Percentiles rank a stretch among this genome's conserved stretches.
phyloP scores from a whole-genome alignment of 805 yeast genomes.

The Peterozyma toletana region DNA sequence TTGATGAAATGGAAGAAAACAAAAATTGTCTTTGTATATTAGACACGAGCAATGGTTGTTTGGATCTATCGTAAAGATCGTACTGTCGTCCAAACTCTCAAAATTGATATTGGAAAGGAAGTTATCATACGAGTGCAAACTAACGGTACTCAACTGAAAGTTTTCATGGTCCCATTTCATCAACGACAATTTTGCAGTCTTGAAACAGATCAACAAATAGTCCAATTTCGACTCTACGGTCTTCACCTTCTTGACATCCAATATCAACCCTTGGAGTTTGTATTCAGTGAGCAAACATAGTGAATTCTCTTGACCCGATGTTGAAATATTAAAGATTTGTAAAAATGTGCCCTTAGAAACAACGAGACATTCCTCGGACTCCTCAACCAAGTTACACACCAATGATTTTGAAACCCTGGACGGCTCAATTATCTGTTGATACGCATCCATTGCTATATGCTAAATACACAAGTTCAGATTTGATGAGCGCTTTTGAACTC shows the following conservation, averaged over 20 bases:
- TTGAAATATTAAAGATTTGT: constrained; percentile 46
- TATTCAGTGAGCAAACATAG: constrained; percentile 48
- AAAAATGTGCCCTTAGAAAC: constrained; percentile 67
- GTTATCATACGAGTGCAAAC: constrained; percentile 83
- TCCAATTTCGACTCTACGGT: constrained; percentile 47
- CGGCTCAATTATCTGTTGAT: constrained; percentile 71
- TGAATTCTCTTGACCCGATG: constrained; percentile 11
- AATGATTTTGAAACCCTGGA: constrained; percentile 60
- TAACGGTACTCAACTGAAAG: constrained; percentile 58
- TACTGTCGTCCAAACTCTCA: constrained; percentile 26
- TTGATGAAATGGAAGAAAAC: constrained; percentile 58
- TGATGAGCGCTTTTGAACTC: too few relatives aligned
- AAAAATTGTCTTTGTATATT: constrained; percentile 61
- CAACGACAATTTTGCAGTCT: constrained; percentile 70
- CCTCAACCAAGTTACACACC: constrained; percentile 33
- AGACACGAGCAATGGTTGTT: constrained; percentile 45
- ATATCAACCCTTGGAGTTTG: constrained; percentile 62
- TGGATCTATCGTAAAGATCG: constrained; percentile 58
- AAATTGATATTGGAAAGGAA: constrained; percentile 44
- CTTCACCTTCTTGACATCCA: constrained; percentile 45
- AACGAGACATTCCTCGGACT: constrained; percentile 45
- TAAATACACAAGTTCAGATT: too few relatives aligned
- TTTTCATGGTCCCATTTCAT: constrained; percentile 56
- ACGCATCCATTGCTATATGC: constrained; percentile 56
- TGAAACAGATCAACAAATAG: constrained; percentile 58